Base-by-base conservation (phyloP, 345 rosid genomes). In the Physaria fendleri region DNA sequence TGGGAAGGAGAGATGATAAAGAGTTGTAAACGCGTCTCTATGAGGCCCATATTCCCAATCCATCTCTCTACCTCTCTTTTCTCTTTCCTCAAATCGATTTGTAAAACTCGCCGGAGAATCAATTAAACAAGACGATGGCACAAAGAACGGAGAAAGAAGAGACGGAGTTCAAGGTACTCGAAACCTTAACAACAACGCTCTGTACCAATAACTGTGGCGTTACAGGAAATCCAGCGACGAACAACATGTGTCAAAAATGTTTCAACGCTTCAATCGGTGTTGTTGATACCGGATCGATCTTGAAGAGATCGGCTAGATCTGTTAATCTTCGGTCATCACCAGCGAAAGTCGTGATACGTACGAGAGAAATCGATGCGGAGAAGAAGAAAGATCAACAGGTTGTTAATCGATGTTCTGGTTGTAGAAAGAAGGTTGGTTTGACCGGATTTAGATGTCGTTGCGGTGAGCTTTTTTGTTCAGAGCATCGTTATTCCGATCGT, bases 381-480 rank as follows among this genome's bases (percentile, higher is more conserved):
- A 71, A 56, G 4, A 33, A 57, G 3, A 35, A 54, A 74, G 80
- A 85, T 57, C 83, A 64, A 69, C 77, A 74, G 21, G 79, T 74
- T 63, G 86, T 93, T 39, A 93, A 89, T 17, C 81, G 99, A 23
- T 93, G 99, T 68, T 83, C 91, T 0, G 94, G 99, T 9, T 93
- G 99, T 60, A 57, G 78, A 62, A 77, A 84, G 60, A 85, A 77
- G 61, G 99, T 93, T 1, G 99, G 99, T 0, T 79, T 93, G 82
- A 93, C 97, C 75, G 98, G 98, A 7, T 92, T 92, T 65, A 72
- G 98, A 34, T 92, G 98, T 70, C 85, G 98, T 1, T 92, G 99
- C 40, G 99, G 97, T 0, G 99, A 93, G 17, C 85, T 93, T 11
- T 93, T 93, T 58, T 93, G 99, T 35, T 63, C 82, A 14, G 95